These are phyloP conservation scores for Neoarthrinium moseri DNA, from an alignment of 2,329 filamentous ascomycete species.

Conservation along the genomic window DNA sequence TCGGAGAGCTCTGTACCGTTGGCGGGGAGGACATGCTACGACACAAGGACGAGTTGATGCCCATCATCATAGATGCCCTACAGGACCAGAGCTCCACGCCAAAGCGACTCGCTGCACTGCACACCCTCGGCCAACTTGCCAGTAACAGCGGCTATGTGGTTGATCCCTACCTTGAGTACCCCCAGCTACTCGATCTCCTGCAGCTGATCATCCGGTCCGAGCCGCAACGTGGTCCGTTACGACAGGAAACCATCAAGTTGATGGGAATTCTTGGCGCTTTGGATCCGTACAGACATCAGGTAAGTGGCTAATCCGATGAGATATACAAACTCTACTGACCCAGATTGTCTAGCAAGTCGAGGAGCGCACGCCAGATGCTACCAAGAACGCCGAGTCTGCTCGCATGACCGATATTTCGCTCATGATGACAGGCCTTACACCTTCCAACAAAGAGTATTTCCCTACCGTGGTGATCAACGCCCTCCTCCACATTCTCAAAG, in stretches of 20 bases:
- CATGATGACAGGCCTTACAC: slow-evolving; percentile 96
- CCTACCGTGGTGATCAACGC: slow-evolving; percentile 98
- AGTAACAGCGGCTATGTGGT: slow-evolving; percentile 98
- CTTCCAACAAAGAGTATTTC: slow-evolving; percentile 97
- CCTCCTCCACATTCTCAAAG: slow-evolving; percentile 86
- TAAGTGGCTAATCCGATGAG: slow-evolving; percentile 19
- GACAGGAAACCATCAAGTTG: slow-evolving; percentile 93
- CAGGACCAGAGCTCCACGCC: slow-evolving; percentile 89
- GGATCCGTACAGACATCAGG: slow-evolving; percentile 92
- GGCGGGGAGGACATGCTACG: slow-evolving; percentile 91
- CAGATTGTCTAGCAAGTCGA: slow-evolving; percentile 67
- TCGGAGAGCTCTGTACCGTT: slow-evolving; percentile 90
- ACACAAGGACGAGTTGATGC: slow-evolving; percentile 92
- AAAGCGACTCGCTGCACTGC: slow-evolving; percentile 88
- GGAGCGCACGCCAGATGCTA: slow-evolving; percentile 81
- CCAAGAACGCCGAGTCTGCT: slow-evolving; percentile 61
- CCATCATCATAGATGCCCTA: slow-evolving; percentile 87
- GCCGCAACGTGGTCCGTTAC: slow-evolving; percentile 74
- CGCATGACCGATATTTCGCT: slow-evolving; percentile 89
- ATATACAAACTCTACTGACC: neutral
- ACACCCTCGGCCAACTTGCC: slow-evolving; percentile 86
- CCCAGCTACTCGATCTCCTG: slow-evolving; percentile 85
- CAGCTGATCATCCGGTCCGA: slow-evolving; percentile 95
- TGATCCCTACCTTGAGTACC: slow-evolving; percentile 91
- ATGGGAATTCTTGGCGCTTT: slow-evolving; percentile 94